Evolutionary conservation across 352 stramenopile genomes (phyloP).

Genomic region (Pythium sp.): DNA sequence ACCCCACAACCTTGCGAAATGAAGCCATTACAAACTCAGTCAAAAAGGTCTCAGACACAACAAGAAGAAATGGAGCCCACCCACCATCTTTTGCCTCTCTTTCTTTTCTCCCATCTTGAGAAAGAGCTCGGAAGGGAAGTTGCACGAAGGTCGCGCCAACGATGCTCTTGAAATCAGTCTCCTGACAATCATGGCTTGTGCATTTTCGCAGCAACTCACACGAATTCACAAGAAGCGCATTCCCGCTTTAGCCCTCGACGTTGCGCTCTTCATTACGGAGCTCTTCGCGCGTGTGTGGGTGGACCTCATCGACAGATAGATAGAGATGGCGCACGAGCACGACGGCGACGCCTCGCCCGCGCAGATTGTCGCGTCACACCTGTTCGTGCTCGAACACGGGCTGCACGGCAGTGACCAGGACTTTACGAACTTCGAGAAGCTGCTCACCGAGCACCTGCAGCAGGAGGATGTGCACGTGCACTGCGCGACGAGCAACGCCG

Average conservation of each 20-base stretch:
- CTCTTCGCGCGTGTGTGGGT: background rate
- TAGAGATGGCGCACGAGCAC: background rate
- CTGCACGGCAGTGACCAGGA: conserved; percentile 65
- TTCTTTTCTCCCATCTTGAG: background rate
- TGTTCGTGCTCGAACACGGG: conserved; percentile 74
- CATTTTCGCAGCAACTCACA: background rate
- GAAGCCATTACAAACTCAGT: background rate
- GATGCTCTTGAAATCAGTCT: conserved; percentile 3
- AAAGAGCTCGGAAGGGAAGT: background rate
- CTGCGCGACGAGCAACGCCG: conserved; percentile 44
- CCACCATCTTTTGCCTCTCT: background rate
- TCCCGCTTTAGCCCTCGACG: background rate
- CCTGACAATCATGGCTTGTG: background rate
- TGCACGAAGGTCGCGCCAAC: conserved; percentile 9
- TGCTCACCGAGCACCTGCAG: conserved; percentile 49
- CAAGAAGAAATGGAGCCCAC: background rate
- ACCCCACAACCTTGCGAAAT: background rate
- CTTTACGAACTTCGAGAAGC: conserved; percentile 50
- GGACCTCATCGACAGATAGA: background rate
- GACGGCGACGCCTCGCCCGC: background rate
- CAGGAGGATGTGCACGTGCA: conserved; percentile 48
- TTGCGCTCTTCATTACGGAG: background rate
- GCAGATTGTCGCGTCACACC: conserved; percentile 34
- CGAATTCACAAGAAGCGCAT: conserved; percentile 1
- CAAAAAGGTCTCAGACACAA: background rate